Evolutionary conservation across 2,329 filamentous ascomycete genomes (phyloP).

Genomic region (Hypoxylon sp.): DNA sequence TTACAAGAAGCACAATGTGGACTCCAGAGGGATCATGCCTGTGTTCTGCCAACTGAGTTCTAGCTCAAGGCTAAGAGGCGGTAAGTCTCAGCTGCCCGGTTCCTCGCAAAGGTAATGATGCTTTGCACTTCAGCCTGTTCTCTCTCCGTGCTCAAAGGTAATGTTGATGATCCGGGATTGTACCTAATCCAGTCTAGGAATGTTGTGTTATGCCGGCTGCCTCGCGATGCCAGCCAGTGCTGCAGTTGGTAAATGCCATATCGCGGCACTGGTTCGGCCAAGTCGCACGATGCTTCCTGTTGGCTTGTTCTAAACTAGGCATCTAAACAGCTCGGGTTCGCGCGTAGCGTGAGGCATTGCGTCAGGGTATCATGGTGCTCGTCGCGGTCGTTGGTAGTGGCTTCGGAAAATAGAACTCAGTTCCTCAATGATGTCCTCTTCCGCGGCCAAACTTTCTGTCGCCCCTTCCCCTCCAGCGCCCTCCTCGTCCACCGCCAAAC

Average conservation of each 20-base stretch:
- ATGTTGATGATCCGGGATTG: neutral
- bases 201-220: neutral
- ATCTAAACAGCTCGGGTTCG: neutral
- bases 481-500: conserved; percentile 47
- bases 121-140: neutral
- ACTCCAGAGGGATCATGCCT: neutral
- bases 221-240: neutral
- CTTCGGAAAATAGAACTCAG: neutral
- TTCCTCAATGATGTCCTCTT: conserved; percentile 38
- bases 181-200: too few species aligned
- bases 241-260: neutral
- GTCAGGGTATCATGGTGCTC: neutral
- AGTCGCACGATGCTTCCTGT: neutral
- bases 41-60: neutral
- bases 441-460: conserved; percentile 49
- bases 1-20: too few species aligned
- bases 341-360: neutral
- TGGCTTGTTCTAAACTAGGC: neutral
- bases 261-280: neutral
- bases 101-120: neutral
- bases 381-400: neutral
- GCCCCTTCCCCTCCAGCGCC: conserved; percentile 43
- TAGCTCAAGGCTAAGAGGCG: neutral
- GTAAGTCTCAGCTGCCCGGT: neutral
- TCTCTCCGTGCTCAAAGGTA: neutral